Percentiles rank a stretch among this genome's conserved stretches.
These are phyloP conservation scores for Clavispora phyllophila DNA, from an alignment of 805 yeast genomes.

Conservation along the genomic window DNA sequence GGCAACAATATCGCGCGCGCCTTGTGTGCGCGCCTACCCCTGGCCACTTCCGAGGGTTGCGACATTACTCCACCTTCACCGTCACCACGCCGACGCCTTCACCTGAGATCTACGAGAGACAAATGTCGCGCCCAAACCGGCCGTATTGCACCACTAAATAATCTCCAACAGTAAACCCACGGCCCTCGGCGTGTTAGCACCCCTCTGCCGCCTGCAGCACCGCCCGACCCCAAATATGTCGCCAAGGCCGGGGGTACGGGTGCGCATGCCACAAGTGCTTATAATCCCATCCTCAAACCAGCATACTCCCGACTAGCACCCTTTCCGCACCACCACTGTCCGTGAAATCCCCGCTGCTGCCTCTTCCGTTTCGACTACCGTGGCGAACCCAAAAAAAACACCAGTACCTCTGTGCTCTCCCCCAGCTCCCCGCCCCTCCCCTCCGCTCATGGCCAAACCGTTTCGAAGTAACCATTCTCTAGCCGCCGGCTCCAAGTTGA, in stretches of 20 bases:
- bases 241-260: slow-evolving; percentile 2
- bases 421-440: not conserved
- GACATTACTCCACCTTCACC: not conserved
- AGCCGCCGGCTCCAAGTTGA: slow-evolving; percentile 18
- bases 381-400: no score
- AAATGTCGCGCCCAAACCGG: no score
- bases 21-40: no score
- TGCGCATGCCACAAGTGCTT: not conserved
- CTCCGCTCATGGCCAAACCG: slow-evolving; percentile 13
- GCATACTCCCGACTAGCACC: not conserved
- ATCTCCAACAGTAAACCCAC: no score
- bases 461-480: slow-evolving; percentile 28
- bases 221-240: not conserved
- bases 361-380: no score
- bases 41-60: not conserved
- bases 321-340: not conserved
- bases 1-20: no score
- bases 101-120: no score
- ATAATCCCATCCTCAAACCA: not conserved
- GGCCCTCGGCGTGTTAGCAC: no score
- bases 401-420: not conserved
- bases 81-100: no score
- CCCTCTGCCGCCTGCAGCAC: no score
- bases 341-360: not conserved
- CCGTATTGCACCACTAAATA: no score